These are phyloP conservation scores for Holtermannia corniformis DNA, from an alignment of 768 basidiomycete species.

Conservation along the genomic window DNA sequence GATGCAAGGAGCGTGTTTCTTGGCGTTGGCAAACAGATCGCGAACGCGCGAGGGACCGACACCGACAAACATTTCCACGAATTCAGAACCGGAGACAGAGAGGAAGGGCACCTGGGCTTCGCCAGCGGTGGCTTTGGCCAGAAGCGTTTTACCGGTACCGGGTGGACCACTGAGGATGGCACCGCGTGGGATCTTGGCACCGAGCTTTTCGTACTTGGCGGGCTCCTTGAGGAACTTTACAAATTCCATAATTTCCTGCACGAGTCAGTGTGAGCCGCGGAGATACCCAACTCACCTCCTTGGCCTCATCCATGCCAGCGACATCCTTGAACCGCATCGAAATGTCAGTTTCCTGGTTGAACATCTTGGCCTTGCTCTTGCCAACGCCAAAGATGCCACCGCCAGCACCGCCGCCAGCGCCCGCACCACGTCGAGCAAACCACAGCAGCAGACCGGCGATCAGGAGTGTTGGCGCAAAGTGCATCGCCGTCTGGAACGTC, in stretches of 20 bases:
- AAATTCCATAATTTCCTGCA: constrained; percentile 92
- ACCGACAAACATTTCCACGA: constrained; percentile 99
- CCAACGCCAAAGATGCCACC: constrained; percentile 96
- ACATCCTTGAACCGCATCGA: constrained; percentile 91
- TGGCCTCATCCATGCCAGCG: constrained; percentile 99
- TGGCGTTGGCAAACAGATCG: constrained; percentile 93
- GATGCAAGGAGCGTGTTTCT: constrained; percentile 96
- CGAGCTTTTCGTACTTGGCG: constrained; percentile 82
- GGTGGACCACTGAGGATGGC: constrained; percentile 49
- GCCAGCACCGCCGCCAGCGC: constrained; percentile 48
- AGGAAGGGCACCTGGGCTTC: constrained; percentile 97
- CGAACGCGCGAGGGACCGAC: constrained; percentile 95
- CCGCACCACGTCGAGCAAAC: constrained; percentile 62
- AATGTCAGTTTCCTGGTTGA: constrained; percentile 94
- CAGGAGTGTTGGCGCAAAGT: constrained; percentile 89
- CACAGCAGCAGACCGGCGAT: constrained; percentile 83
- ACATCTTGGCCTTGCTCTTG: constrained; percentile 85
- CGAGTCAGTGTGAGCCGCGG: not conserved
- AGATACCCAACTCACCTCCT: constrained; percentile 49
- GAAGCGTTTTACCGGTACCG: constrained; percentile 93
- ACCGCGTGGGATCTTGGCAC: constrained; percentile 70
- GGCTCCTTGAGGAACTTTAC: constrained; percentile 98
- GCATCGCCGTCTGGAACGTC: constrained; percentile 65
- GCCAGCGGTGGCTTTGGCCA: constrained; percentile 97
- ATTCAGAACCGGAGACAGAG: constrained; percentile 96